Evolutionary conservation across 2,329 filamentous ascomycete genomes (phyloP).

Genomic region (Venturia oleaginea): DNA sequence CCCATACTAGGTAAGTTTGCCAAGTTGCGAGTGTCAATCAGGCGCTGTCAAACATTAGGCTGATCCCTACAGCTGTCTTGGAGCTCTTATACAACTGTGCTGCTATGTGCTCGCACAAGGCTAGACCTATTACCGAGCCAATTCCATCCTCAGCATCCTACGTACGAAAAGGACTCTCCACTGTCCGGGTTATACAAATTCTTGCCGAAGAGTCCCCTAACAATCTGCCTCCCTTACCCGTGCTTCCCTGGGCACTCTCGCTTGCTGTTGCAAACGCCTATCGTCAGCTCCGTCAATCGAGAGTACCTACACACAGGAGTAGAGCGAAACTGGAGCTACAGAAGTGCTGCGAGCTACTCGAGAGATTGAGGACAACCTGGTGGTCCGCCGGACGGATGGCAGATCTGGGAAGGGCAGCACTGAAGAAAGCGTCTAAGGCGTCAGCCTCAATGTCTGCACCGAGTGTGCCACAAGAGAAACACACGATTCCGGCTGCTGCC

Average conservation of each 20-base stretch:
- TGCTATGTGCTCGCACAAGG: constrained; percentile 48
- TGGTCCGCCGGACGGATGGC: constrained; percentile 39
- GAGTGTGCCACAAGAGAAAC: background rate
- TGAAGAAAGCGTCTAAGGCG: constrained; percentile 25
- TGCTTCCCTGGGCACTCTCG: constrained; percentile 47
- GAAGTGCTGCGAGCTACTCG: constrained; percentile 35
- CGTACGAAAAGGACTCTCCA: constrained; percentile 45
- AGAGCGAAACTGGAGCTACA: constrained; percentile 37
- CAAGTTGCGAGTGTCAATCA: background rate
- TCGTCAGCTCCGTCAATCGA: constrained; percentile 45
- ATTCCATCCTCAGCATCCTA: constrained; percentile 42
- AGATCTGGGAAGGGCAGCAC: constrained; percentile 29
- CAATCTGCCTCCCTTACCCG: constrained; percentile 42
- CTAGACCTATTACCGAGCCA: constrained; percentile 33
- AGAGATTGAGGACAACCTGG: constrained; percentile 35
- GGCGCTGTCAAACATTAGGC: constrained; percentile 18
- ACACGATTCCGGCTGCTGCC: background rate
- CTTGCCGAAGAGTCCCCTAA: constrained; percentile 37
- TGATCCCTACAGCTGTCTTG: constrained; percentile 33
- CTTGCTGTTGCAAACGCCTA: constrained; percentile 49
- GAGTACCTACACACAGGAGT: constrained; percentile 38
- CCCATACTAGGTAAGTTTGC: constrained; percentile 27
- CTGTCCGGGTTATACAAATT: constrained; percentile 46
- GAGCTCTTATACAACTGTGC: constrained; percentile 50
- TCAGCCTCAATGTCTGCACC: background rate